Evolutionary conservation across 371 early-diverging fungal species (phyloP), one percentile per base, ranked within the genome.

Genomic region (Mucor racemosus): DNA sequence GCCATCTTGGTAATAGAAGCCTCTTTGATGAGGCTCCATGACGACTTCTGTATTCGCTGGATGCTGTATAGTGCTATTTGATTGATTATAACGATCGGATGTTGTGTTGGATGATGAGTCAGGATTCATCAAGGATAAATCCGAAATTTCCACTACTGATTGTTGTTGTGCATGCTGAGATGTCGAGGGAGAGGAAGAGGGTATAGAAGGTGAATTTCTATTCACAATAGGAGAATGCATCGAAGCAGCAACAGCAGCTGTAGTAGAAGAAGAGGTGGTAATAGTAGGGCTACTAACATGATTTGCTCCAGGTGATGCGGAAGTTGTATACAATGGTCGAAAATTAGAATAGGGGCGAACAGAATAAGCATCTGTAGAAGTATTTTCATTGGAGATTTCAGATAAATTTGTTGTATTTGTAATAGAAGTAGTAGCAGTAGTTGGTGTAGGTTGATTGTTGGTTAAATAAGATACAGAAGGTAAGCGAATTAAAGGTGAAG

Each of bases 1-100:
- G 2, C 75, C 79, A 54, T 77, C 79, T 58, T 81, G 78, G 46
- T 79, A 81, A 53, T 81, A 81, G 55, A 79, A 81, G 1, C 79
- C 82, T 41, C 81, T 70, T 55, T 81, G 79, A 13, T 74, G 75
- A 8, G 81, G 81, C 38, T 78, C 81, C 72, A 77, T 77, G 3
- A 76, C 46, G 1, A 69, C 64, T 5, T 63, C 60, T 1, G 38
- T 13, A 33, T 34, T 33, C 14, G 48, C 35, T 39, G 58, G 58
- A 8, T 60, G 61, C 7, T 62, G 62, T 4, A 62, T 62, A 11
- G 53, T 53, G 53, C 31, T 31, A 11, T n/a, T 56, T 3, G 56
- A n/a, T 35, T 35, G 19, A n/a, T 36, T 14, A n/a, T 56, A 36
- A 35, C 36, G 56, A 7, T 56, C 56, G 35, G 21, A 1, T 21